Evolutionary conservation across 225 moss, liverwort and hornwort genomes (phyloP).

Genomic region (Ulota crispa): DNA sequence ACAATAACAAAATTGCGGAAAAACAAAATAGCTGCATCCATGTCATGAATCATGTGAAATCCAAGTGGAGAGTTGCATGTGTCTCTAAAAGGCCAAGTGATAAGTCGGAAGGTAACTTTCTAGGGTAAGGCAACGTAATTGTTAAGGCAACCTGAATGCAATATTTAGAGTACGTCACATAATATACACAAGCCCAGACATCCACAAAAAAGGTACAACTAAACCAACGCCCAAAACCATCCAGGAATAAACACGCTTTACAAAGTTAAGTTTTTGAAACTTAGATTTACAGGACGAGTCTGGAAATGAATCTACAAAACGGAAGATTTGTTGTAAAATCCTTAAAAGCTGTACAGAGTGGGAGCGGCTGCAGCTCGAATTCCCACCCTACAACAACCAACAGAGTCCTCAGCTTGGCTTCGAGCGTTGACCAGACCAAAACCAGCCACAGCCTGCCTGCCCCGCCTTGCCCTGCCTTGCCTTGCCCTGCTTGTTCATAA

Average conservation of each 20-base stretch:
- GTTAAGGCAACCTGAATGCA: too few relatives aligned
- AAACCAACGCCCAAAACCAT: background rate
- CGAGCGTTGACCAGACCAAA: background rate
- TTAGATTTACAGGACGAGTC: constrained; percentile 9
- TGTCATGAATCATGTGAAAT: too few relatives aligned
- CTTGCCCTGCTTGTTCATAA: background rate
- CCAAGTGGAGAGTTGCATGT: too few relatives aligned
- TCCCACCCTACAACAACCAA: background rate
- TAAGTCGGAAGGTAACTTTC: too few relatives aligned
- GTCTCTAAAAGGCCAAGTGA: too few relatives aligned
- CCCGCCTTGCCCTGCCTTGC: background rate
- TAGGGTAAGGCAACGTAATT: too few relatives aligned
- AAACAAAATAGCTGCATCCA: too few relatives aligned
- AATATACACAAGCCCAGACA: background rate
- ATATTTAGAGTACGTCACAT: too few relatives aligned
- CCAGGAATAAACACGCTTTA: background rate
- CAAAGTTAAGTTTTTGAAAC: background rate
- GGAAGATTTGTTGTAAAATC: background rate
- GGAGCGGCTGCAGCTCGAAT: background rate
- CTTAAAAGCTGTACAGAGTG: background rate
- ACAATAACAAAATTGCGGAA: too few relatives aligned
- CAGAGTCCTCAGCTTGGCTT: background rate
- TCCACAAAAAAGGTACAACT: background rate
- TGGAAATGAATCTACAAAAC: constrained; percentile 10
- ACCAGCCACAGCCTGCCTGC: background rate